Conservation (phyloP, 768 basidiomycete species). For the Trametes meyenii region DNA sequence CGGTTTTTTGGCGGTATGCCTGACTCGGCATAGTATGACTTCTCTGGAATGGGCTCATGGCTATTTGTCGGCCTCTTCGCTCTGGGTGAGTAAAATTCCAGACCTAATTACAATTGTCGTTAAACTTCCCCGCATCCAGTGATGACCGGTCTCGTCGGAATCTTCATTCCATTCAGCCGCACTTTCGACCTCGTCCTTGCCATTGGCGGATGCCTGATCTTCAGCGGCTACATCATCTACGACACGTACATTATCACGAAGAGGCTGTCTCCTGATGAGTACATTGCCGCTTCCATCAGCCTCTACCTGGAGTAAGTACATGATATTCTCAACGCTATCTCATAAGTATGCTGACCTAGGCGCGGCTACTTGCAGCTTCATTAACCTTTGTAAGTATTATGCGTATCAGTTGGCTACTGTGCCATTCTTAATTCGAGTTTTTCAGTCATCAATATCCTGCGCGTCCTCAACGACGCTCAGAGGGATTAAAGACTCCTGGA, state of each 20-base stretch:
- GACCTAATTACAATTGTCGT: not conserved
- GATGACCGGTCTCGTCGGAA: slow-evolving; percentile 78
- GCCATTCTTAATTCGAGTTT: not conserved
- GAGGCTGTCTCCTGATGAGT: slow-evolving; percentile 90
- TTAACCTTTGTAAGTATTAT: slow-evolving; percentile 76
- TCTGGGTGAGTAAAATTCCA: slow-evolving; percentile 50
- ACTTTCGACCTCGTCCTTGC: slow-evolving; percentile 85
- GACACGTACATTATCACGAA: slow-evolving; percentile 92
- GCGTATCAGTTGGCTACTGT: not conserved
- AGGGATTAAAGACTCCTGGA: slow-evolving; percentile 10
- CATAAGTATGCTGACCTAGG: slow-evolving; percentile 22
- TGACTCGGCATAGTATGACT: slow-evolving; percentile 73
- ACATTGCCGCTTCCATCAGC: slow-evolving; percentile 85
- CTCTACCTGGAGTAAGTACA: slow-evolving; percentile 88
- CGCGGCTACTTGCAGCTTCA: slow-evolving; percentile 53
- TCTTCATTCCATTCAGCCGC: slow-evolving; percentile 85
- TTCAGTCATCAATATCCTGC: slow-evolving; percentile 82
- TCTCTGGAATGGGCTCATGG: slow-evolving; percentile 90
- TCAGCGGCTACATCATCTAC: slow-evolving; percentile 89
- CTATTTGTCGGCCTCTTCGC: slow-evolving; percentile 85
- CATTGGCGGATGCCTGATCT: slow-evolving; percentile 75
- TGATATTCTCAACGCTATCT: not conserved
- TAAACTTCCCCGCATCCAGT: slow-evolving; percentile 41
- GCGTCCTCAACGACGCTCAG: slow-evolving; percentile 65
- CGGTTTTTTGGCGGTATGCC: not conserved